phyloP scores from a whole-genome alignment of 2,329 filamentous ascomycete species.

The Calonectria ilicicola region DNA sequence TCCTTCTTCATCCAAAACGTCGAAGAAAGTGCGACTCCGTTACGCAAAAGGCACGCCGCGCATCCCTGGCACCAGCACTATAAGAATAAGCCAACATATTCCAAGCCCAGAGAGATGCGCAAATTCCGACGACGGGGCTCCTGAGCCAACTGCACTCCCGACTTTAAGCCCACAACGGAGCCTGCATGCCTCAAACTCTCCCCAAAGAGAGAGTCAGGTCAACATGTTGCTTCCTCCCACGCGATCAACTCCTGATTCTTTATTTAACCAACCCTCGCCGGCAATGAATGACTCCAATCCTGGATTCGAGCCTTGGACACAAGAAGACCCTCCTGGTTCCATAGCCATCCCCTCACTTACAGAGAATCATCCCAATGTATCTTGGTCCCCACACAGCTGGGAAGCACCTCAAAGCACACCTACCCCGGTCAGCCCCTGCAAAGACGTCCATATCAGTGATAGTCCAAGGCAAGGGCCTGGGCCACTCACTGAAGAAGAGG shows the following conservation, averaged over 20 bases:
- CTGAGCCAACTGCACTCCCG: neutral
- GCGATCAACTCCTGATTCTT: neutral
- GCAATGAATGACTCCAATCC: neutral
- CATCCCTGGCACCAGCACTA: neutral
- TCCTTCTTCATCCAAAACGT: neutral
- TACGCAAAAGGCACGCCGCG: neutral
- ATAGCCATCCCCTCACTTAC: neutral
- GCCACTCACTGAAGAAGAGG: neutral
- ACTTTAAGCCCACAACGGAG: neutral
- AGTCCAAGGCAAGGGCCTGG: neutral
- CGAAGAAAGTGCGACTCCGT: neutral
- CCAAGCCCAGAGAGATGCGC: neutral
- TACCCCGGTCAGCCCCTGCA: neutral
- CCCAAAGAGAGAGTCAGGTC: neutral
- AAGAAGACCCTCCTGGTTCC: neutral
- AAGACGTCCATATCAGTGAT: too few species aligned
- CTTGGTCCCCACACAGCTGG: neutral
- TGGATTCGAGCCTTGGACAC: neutral
- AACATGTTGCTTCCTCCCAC: neutral
- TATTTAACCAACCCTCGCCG: neutral
- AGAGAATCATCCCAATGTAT: neutral
- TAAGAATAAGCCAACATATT: neutral
- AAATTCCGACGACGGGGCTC: neutral
- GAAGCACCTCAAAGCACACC: neutral
- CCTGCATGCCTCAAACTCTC: neutral